Conservation (phyloP, 2,329 filamentous ascomycete species). For the Hymenoscyphus occultus region DNA sequence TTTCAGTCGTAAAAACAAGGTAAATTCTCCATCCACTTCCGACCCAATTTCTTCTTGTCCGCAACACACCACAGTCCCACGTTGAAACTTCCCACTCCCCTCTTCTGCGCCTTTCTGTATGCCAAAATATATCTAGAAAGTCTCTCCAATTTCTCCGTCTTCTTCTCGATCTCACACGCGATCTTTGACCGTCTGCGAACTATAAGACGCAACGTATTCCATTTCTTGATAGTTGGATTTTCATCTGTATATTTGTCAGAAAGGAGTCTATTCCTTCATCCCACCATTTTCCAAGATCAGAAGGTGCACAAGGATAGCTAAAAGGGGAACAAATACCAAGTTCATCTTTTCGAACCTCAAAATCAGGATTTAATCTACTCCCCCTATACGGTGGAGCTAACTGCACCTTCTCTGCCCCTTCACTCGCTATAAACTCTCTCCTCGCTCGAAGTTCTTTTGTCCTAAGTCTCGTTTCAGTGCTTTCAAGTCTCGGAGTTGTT, state of each 20-base stretch:
- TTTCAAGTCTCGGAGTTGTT: not conserved
- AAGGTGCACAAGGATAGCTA: not conserved
- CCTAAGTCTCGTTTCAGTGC: not conserved
- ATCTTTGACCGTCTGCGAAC: not conserved
- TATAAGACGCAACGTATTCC: not conserved
- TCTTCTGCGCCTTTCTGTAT: not conserved
- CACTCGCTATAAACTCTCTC: not conserved
- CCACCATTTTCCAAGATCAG: no score
- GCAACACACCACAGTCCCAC: not conserved
- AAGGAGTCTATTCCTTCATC: no score
- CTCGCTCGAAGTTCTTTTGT: not conserved
- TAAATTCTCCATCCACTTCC: not conserved
- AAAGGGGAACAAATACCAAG: not conserved
- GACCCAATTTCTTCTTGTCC: not conserved
- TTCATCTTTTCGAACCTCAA: not conserved
- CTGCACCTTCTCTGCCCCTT: not conserved
- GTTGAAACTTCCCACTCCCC: not conserved
- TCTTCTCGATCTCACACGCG: not conserved
- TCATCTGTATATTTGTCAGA: not conserved
- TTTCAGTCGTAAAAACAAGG: not conserved
- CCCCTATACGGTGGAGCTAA: not conserved
- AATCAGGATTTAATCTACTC: not conserved
- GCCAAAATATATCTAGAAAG: not conserved
- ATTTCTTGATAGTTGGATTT: not conserved
- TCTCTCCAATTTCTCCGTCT: not conserved